Base-by-base conservation (phyloP, 495 filamentous ascomycete species). In the Cercophora samala region DNA sequence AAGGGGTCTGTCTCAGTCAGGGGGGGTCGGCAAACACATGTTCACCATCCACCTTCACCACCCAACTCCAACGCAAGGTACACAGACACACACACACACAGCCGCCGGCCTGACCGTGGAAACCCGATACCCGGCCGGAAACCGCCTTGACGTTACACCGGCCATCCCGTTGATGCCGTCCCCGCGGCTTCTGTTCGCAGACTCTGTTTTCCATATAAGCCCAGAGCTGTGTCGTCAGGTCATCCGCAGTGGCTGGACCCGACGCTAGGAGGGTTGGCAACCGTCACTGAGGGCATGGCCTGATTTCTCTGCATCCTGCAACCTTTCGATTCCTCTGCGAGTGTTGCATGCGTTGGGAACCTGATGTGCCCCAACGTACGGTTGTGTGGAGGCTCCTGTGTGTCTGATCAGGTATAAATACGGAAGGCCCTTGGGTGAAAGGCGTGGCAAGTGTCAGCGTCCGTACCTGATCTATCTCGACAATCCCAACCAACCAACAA, bases 291-390 rank as follows among this genome's bases (percentile, higher is more conserved):
- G 8, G 8, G 23, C 19, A 64, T 69, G 64, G 68, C 60, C 68
- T 69, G 68, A 69, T 56, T 59, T 46, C 21, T 58, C 66, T 54
- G 61, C 66, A 60, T 24, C 59, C 58, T 54, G 24, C 65, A 29
- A 19, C 59, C 25, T 62, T 21, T 19, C 23, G 42, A 26, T 52
- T 54, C 56, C 26, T 25, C 26, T 19, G 13, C 22, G 21, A 61
- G n/a, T 42, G 56, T 59, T 60, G 64, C 42, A 61, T 58, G 37
- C 26, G 55, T 52, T 56, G 32, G 26, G 18, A 51, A 21, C 56
- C 64, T 23, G 53, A 52, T 18, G 4, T 51, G 26, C 15, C 15
- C 13, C 15, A 11, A 32, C 24, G 25, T 37, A 62, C 26, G 26
- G 25, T 25, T 61, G 29, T 25, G 23, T n/a, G 17, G 25, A 25